These are phyloP conservation scores for Nicotiana attenuata DNA, from an alignment of 257 asterid genomes.

Conservation along the genomic window DNA sequence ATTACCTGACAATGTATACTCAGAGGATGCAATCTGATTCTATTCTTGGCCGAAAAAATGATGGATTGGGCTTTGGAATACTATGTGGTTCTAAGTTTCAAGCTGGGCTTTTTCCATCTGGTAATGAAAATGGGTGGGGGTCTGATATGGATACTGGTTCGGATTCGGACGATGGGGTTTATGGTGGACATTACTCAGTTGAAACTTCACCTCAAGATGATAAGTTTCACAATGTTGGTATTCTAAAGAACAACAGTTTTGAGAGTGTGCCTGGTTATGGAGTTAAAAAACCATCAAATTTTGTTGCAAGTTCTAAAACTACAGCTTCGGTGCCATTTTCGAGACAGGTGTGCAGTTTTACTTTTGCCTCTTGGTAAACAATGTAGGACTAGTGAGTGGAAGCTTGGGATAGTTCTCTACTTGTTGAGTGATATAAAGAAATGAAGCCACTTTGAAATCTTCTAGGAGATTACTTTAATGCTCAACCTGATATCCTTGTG, in stretches of 20 bases:
- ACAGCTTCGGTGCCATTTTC: constrained; percentile 20
- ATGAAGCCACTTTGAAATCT: not conserved
- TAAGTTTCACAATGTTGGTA: constrained; percentile 37
- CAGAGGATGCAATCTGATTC: constrained; percentile 40
- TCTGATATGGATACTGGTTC: constrained; percentile 72
- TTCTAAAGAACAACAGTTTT: constrained; percentile 9
- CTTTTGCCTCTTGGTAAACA: not conserved
- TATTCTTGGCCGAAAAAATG: constrained; percentile 31
- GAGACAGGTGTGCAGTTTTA: constrained; percentile 35
- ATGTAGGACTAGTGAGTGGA: not conserved
- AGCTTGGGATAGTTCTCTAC: constrained; percentile 1
- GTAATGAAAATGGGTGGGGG: constrained; percentile 24
- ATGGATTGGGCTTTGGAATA: constrained; percentile 38
- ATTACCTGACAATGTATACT: constrained; percentile 35
- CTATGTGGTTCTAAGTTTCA: constrained; percentile 49
- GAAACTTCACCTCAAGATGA: constrained; percentile 89
- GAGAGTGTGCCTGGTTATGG: constrained; percentile 24
- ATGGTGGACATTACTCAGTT: constrained; percentile 49
- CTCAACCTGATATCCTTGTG: not conserved
- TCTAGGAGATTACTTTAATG: not conserved
- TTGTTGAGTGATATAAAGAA: not conserved
- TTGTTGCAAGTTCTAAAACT: constrained; percentile 38
- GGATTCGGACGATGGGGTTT: constrained; percentile 61
- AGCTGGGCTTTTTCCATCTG: constrained; percentile 64
- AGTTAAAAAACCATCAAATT: constrained; percentile 30